A percentile compares a stretch with the other conserved stretches of the same genome.
Evolutionary conservation across 2,329 filamentous ascomycete genomes (phyloP).

Genomic region (Coccinonectria pachysandricola): DNA sequence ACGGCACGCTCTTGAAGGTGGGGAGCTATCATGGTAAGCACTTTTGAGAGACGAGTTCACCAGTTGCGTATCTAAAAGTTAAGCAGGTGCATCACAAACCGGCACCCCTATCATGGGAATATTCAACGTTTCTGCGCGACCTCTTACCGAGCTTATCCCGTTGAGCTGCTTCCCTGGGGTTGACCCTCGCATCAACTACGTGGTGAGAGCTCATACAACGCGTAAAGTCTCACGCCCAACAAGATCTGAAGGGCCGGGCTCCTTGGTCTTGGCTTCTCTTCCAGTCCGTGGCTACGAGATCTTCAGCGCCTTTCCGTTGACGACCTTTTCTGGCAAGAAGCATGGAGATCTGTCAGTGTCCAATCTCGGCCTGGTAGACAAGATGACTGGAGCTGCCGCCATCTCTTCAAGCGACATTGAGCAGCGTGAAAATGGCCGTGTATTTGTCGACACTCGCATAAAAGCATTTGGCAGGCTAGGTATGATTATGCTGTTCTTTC

Average conservation of each 20-base stretch:
- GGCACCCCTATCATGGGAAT: slow-evolving; percentile 71
- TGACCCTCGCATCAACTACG: slow-evolving; percentile 45
- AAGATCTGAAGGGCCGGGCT: slow-evolving; percentile 29
- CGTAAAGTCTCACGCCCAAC: slow-evolving; percentile 50
- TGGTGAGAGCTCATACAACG: slow-evolving; percentile 62
- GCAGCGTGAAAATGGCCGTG: slow-evolving; percentile 41
- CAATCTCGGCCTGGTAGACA: slow-evolving; percentile 67
- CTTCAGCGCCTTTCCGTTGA: slow-evolving; percentile 61
- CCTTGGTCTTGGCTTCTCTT: slow-evolving; percentile 53
- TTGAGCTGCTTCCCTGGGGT: slow-evolving; percentile 66
- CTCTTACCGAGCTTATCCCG: slow-evolving; percentile 58
- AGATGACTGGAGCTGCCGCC: slow-evolving; percentile 83
- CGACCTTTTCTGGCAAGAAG: slow-evolving; percentile 38
- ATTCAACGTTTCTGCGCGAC: slow-evolving; percentile 65
- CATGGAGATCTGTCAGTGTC: slow-evolving; percentile 42
- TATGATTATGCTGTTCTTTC: too few species aligned
- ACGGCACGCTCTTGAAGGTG: slow-evolving; percentile 63
- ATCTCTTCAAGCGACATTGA: slow-evolving; percentile 53
- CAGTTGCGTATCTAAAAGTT: too few species aligned
- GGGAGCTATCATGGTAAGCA: slow-evolving; percentile 63
- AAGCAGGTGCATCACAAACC: slow-evolving; percentile 39
- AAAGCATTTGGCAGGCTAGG: slow-evolving; percentile 73
- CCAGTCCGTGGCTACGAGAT: slow-evolving; percentile 67
- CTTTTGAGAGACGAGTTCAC: too few species aligned
- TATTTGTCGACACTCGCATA: slow-evolving; percentile 57